Percentiles rank a stretch among this genome's conserved stretches.
Conservation (phyloP, 2,329 filamentous ascomycete genomes). For the Trichoderma guizhouense region DNA sequence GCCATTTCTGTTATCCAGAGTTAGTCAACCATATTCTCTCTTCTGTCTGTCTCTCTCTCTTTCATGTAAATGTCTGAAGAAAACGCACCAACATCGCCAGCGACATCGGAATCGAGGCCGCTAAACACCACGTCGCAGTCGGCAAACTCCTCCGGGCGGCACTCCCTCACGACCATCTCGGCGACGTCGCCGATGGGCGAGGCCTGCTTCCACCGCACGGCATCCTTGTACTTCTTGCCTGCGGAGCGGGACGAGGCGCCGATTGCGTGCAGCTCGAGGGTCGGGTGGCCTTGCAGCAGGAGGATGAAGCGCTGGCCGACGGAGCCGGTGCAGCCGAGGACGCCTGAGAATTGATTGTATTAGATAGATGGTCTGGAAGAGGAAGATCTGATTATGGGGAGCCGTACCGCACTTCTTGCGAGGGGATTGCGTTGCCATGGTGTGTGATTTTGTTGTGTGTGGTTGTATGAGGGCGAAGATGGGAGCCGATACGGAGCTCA, state of each 20-base stretch:
- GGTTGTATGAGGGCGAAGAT: neutral
- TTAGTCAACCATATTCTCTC: neutral
- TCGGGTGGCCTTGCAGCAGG: constrained; percentile 10
- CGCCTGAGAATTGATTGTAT: constrained; percentile 38
- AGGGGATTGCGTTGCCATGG: constrained; percentile 36
- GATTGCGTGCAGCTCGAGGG: constrained; percentile 2
- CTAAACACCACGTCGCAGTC: constrained; percentile 14
- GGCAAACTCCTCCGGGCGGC: neutral
- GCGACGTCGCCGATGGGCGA: neutral
- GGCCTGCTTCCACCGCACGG: constrained; percentile 7
- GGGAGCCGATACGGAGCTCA: neutral
- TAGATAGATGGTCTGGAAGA: neutral
- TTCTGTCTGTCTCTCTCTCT: neutral
- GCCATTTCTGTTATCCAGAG: neutral
- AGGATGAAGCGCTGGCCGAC: constrained; percentile 13
- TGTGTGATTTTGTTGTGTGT: neutral
- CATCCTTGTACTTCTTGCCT: constrained; percentile 10
- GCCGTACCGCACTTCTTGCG: constrained; percentile 56
- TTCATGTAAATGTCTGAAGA: neutral
- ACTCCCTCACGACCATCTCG: constrained; percentile 8
- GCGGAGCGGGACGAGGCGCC: constrained; percentile 10
- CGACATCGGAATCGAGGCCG: constrained; percentile 9
- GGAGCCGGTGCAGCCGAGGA: constrained; percentile 12
- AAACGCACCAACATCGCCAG: constrained; percentile 3
- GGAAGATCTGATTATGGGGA: neutral